Percentiles rank a stretch among this genome's conserved stretches.
Evolutionary conservation across 768 basidiomycete genomes (phyloP).

Genomic region (Phlegmacium glaucopus): DNA sequence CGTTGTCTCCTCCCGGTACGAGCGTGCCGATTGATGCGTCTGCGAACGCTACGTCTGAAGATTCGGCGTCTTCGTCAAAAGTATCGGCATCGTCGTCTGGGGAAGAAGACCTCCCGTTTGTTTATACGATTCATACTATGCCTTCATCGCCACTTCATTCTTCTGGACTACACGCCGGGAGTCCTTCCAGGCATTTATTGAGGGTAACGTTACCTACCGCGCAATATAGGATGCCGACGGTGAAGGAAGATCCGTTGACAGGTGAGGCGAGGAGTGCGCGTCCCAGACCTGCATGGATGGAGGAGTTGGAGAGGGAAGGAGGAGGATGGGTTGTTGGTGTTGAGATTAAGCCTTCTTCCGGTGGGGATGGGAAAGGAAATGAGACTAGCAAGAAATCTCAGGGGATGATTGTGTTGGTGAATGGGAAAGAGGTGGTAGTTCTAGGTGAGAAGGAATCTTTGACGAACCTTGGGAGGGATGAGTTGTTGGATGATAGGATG

Average conservation of each 20-base stretch:
- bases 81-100: conserved; percentile 10
- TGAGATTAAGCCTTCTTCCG: conserved; percentile 41
- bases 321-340: conserved; percentile 48
- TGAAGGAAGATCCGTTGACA: conserved; percentile 73
- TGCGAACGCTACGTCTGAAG: no score
- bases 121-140: conserved; percentile 64
- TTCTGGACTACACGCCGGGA: conserved; percentile 49
- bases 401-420: conserved; percentile 33
- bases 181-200: conserved; percentile 71
- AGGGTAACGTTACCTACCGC: conserved; percentile 80
- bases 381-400: conserved; percentile 3
- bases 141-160: conserved; percentile 83
- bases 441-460: conserved; percentile 75
- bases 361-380: background rate
- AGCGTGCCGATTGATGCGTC: no score
- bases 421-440: conserved; percentile 54
- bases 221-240: conserved; percentile 70
- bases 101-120: conserved; percentile 46
- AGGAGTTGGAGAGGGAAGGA: conserved; percentile 34
- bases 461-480: conserved; percentile 68
- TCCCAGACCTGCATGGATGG: conserved; percentile 72
- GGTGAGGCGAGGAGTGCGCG: conserved; percentile 59
- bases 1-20: background rate
- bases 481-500: conserved; percentile 69
- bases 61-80: background rate